Conservation (phyloP, 2,329 filamentous ascomycete species). For the Trichoderma cornu-damae region DNA sequence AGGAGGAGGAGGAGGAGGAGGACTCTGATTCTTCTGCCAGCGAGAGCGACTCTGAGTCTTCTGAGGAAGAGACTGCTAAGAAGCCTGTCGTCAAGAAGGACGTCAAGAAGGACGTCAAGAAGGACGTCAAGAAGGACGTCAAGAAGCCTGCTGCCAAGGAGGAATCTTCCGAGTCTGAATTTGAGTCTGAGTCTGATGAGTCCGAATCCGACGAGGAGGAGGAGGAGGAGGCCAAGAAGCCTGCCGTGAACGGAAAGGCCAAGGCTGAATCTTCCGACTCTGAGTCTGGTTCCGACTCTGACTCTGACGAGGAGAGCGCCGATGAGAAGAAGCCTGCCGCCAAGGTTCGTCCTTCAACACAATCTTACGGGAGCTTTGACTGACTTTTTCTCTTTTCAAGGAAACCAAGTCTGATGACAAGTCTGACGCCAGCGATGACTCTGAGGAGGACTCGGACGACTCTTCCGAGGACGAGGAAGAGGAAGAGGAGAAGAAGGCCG, state of each 20-base stretch:
- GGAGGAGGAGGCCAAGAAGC: constrained; percentile 28
- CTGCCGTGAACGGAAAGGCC: constrained; percentile 30
- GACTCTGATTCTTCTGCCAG: constrained; percentile 36
- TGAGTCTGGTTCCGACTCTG: constrained; percentile 32
- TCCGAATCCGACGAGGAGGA: constrained; percentile 27
- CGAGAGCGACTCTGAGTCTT: constrained; percentile 24
- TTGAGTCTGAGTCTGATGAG: constrained; percentile 33
- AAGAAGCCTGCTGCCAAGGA: constrained; percentile 33
- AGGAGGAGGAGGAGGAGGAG: constrained; percentile 32
- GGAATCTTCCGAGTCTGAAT: constrained; percentile 28
- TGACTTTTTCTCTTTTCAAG: constrained; percentile 19
- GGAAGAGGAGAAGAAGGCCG: constrained; percentile 35
- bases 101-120: constrained; percentile 31
- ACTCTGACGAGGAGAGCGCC: constrained; percentile 33
- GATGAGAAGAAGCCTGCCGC: constrained; percentile 31
- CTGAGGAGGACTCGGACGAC: constrained; percentile 33
- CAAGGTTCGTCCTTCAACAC: constrained; percentile 22
- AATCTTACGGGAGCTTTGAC: neutral
- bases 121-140: constrained; percentile 29
- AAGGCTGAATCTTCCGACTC: constrained; percentile 30
- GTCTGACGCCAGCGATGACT: constrained; percentile 33
- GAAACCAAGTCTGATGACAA: constrained; percentile 27
- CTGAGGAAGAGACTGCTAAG: constrained; percentile 23
- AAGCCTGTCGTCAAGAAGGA: constrained; percentile 29
- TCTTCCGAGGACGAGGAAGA: constrained; percentile 35